Evolutionary conservation across 2,329 filamentous ascomycete species (phyloP).

Genomic region (Beauveria sp.): DNA sequence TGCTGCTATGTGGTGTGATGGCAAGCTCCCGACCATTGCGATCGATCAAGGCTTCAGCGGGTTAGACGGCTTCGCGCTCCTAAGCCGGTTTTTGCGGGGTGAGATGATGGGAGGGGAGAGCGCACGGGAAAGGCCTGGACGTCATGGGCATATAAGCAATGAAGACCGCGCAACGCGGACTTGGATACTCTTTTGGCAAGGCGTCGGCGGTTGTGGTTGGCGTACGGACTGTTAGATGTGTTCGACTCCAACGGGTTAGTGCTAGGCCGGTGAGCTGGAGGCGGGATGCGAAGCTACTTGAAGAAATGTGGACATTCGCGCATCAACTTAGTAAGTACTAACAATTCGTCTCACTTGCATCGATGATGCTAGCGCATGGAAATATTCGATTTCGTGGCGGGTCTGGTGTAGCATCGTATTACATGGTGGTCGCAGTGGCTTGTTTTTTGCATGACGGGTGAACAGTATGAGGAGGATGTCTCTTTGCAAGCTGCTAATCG

Average conservation of each 20-base stretch:
- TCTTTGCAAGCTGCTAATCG: neutral
- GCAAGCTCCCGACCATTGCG: neutral
- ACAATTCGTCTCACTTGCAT: conserved; percentile 9
- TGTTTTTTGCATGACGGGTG: neutral
- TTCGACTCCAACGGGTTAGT: conserved; percentile 4
- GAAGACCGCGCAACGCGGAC: neutral
- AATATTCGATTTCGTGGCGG: neutral
- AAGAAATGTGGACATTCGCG: no score
- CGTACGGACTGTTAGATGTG: neutral
- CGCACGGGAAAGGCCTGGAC: neutral
- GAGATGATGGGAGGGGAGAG: neutral
- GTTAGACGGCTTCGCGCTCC: neutral
- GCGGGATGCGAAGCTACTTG: neutral
- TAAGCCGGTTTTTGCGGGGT: conserved; percentile 1
- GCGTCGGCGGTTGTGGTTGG: neutral
- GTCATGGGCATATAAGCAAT: conserved; percentile 7
- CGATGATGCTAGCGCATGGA: neutral
- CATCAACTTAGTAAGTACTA: neutral
- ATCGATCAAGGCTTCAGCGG: conserved; percentile 6
- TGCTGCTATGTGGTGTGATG: conserved; percentile 10
- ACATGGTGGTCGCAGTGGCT: neutral
- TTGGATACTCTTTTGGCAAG: neutral
- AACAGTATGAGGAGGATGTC: neutral
- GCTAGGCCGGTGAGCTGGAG: neutral
- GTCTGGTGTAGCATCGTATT: neutral